These are phyloP conservation scores for Sporothrix sp. DNA, from an alignment of 2,329 filamentous ascomycete genomes.

Conservation along the genomic window DNA sequence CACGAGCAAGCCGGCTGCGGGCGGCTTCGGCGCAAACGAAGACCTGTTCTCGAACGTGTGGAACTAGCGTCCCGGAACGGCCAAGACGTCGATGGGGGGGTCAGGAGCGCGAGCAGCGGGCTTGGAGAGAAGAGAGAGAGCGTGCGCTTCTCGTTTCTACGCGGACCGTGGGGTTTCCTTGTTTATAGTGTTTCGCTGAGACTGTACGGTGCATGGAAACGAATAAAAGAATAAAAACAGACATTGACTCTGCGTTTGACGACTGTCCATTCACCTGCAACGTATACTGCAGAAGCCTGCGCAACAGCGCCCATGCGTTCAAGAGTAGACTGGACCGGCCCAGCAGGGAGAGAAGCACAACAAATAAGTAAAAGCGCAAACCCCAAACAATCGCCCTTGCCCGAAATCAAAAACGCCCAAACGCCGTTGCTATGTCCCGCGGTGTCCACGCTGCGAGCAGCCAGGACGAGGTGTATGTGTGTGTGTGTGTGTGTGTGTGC, in stretches of 20 bases:
- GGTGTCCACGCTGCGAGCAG: neutral
- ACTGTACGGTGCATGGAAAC: neutral
- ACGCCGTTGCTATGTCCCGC: conserved; percentile 16
- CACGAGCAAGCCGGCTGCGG: conserved; percentile 42
- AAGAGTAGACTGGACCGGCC: too few relatives aligned
- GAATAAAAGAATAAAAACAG: neutral
- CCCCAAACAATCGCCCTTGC: neutral
- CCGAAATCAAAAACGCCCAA: conserved; percentile 1
- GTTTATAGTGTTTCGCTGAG: neutral
- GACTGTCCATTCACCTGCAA: too few relatives aligned
- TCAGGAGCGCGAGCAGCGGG: too few relatives aligned
- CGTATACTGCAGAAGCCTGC: too few relatives aligned
- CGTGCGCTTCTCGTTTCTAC: too few relatives aligned
- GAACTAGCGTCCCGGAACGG: conserved; percentile 49
- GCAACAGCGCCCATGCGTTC: too few relatives aligned
- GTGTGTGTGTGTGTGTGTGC: neutral
- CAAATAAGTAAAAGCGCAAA: neutral
- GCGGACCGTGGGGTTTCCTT: too few relatives aligned
- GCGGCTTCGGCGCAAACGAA: conserved; percentile 57
- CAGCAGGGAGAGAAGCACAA: too few relatives aligned
- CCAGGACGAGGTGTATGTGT: neutral
- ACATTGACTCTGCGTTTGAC: too few relatives aligned
- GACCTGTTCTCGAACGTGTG: conserved; percentile 96
- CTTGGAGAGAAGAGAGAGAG: too few relatives aligned
- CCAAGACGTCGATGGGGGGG: too few relatives aligned